phyloP scores from a whole-genome alignment of 2,329 filamentous ascomycete species.

The Xylariaceae sp. region DNA sequence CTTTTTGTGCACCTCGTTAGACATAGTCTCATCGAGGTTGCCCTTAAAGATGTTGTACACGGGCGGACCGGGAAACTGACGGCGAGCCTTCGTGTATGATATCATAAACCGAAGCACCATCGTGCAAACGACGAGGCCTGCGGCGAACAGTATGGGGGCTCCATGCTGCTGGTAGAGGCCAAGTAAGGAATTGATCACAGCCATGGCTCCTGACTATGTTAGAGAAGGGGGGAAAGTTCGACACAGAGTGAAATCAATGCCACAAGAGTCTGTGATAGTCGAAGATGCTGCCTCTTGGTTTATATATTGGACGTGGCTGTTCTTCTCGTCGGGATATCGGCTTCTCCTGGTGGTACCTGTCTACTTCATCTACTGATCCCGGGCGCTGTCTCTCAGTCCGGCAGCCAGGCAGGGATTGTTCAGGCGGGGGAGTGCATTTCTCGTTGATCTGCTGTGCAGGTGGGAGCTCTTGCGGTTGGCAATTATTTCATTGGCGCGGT shows the following conservation, averaged over 20 bases:
- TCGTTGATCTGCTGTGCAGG: neutral
- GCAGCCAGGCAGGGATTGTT: neutral
- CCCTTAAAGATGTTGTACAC: conserved; percentile 12
- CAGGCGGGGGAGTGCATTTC: neutral
- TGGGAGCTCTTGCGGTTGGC: neutral
- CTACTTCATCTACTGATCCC: no score
- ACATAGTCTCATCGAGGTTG: conserved; percentile 16
- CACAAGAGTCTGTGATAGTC: neutral
- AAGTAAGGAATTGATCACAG: conserved; percentile 9
- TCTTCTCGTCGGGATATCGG: neutral
- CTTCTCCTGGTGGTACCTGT: neutral
- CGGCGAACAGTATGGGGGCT: neutral
- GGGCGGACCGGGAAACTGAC: conserved; percentile 15
- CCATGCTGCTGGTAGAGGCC: conserved; percentile 9
- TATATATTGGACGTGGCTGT: neutral
- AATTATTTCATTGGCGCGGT: neutral
- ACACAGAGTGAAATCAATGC: neutral
- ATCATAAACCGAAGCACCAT: conserved; percentile 7
- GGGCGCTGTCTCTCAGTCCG: neutral
- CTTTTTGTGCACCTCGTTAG: conserved; percentile 14
- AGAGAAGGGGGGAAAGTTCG: neutral
- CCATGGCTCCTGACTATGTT: conserved; percentile 8
- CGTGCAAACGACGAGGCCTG: conserved; percentile 7
- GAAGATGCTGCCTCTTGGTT: neutral
- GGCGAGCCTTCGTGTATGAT: conserved; percentile 13